phyloP scores from a whole-genome alignment of 805 yeast genomes.

The Ogataea zsoltii region DNA sequence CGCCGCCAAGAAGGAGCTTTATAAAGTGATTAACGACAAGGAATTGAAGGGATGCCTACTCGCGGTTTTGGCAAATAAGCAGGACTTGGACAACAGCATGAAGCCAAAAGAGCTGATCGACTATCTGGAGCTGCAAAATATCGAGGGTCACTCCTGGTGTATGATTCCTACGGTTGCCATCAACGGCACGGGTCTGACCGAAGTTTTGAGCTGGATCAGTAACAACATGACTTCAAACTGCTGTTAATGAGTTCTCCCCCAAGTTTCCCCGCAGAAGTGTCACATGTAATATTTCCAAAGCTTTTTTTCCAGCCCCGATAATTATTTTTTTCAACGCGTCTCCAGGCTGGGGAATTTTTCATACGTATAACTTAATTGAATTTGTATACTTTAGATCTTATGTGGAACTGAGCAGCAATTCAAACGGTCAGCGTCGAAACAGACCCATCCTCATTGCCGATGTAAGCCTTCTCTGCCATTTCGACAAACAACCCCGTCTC shows the following conservation, averaged over 20 bases:
- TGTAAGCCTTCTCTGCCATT: constrained; percentile 78
- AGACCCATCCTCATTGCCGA: constrained; percentile 81
- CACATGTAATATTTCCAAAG: no score
- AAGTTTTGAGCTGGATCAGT: constrained; percentile 85
- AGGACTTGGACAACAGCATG: constrained; percentile 70
- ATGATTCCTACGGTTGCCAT: constrained; percentile 89
- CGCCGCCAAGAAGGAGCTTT: constrained; percentile 76
- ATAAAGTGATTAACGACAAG: constrained; percentile 76
- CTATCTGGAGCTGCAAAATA: constrained; percentile 58
- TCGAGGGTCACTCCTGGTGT: constrained; percentile 79
- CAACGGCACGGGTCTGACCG: constrained; percentile 87
- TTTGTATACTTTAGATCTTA: no score
- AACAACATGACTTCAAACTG: no score
- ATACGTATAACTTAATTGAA: no score
- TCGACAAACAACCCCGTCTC: constrained; percentile 89
- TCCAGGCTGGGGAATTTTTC: no score
- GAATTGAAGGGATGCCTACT: constrained; percentile 79
- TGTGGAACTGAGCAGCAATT: constrained; percentile 14
- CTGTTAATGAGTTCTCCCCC: no score
- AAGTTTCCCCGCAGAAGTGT: no score
- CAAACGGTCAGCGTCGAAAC: constrained; percentile 39
- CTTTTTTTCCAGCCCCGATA: no score
- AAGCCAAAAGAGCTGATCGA: constrained; percentile 81
- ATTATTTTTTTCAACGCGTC: no score
- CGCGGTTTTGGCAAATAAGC: constrained; percentile 87